Percentiles rank a stretch among this genome's conserved stretches.
Evolutionary conservation across 2,329 filamentous ascomycete genomes (phyloP).

Genomic region (Arthrobotrys conoides): DNA sequence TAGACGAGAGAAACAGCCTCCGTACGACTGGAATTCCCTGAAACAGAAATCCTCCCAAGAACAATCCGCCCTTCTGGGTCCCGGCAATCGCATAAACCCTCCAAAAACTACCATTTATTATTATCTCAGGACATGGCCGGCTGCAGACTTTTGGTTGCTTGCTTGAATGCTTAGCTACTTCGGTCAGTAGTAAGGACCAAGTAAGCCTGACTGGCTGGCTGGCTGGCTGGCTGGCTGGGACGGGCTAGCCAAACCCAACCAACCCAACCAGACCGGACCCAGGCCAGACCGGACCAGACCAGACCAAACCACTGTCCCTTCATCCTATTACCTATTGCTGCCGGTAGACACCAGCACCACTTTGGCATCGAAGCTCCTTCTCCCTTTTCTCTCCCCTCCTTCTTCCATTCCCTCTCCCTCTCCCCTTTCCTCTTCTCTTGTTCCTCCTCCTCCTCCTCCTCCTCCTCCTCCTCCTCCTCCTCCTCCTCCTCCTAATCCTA

Average conservation of each 20-base stretch:
- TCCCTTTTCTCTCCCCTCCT: background rate
- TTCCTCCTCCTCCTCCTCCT: too few species aligned
- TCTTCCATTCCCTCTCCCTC: background rate
- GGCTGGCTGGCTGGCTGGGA: conserved; percentile 7
- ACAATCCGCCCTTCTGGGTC: conserved; percentile 24
- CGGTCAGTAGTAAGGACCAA: background rate
- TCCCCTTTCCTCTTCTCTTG: background rate
- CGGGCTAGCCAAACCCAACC: background rate
- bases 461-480: too few species aligned
- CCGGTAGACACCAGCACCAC: too few species aligned
- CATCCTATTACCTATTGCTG: too few species aligned
- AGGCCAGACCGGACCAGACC: too few species aligned
- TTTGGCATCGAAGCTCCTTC: too few species aligned
- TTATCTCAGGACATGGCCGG: background rate
- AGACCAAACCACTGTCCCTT: too few species aligned
- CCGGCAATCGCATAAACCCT: conserved; percentile 17
- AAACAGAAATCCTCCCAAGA: conserved; percentile 31
- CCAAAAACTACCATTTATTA: conserved; percentile 12
- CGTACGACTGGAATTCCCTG: conserved; percentile 53
- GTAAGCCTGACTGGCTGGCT: conserved; percentile 5
- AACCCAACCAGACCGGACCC: too few species aligned
- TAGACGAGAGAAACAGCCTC: conserved; percentile 46
- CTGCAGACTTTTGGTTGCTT: background rate
- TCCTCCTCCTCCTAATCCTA: too few species aligned
- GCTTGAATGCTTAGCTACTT: conserved; percentile 6